Evolutionary conservation across 306 rosid genomes (phyloP).

Genomic region (Hippophae gyantsensis): DNA sequence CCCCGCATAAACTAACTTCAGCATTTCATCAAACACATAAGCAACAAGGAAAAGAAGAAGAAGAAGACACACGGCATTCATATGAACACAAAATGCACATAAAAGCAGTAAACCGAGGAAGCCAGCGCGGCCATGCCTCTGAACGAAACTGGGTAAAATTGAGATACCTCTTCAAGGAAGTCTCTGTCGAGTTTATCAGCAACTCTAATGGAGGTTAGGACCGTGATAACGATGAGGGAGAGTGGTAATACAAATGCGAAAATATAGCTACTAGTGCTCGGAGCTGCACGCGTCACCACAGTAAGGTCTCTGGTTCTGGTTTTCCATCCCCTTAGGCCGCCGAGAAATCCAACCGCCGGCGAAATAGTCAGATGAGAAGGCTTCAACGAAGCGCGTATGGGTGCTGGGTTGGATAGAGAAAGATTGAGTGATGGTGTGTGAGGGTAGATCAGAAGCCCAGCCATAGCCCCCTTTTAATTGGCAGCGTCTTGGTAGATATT

Average conservation of each 20-base stretch:
- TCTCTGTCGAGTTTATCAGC: slow-evolving; percentile 59
- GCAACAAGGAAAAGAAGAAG: neutral
- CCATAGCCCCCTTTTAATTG: slow-evolving; percentile 32
- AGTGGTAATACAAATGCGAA: slow-evolving; percentile 59
- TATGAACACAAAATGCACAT: neutral
- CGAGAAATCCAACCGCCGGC: slow-evolving; percentile 16
- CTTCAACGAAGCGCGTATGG: slow-evolving; percentile 16
- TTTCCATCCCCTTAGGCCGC: slow-evolving; percentile 5
- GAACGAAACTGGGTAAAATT: neutral
- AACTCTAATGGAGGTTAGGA: slow-evolving; percentile 45
- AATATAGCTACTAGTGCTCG: slow-evolving; percentile 38
- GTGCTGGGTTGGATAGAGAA: slow-evolving; percentile 12
- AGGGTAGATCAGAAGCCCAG: slow-evolving; percentile 27
- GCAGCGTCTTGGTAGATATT: neutral
- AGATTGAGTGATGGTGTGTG: slow-evolving; percentile 19
- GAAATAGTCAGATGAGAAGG: slow-evolving; percentile 11
- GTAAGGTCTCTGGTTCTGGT: slow-evolving; percentile 21
- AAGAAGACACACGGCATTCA: neutral
- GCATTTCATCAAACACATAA: neutral
- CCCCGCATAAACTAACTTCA: too few relatives aligned
- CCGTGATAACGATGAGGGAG: slow-evolving; percentile 56
- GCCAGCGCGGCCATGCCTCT: neutral
- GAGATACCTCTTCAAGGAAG: slow-evolving; percentile 60
- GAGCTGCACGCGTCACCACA: slow-evolving; percentile 54
- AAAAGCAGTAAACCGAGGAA: neutral